phyloP scores from a whole-genome alignment of 2,329 filamentous ascomycete genomes.

The Lomentospora prolificans region DNA sequence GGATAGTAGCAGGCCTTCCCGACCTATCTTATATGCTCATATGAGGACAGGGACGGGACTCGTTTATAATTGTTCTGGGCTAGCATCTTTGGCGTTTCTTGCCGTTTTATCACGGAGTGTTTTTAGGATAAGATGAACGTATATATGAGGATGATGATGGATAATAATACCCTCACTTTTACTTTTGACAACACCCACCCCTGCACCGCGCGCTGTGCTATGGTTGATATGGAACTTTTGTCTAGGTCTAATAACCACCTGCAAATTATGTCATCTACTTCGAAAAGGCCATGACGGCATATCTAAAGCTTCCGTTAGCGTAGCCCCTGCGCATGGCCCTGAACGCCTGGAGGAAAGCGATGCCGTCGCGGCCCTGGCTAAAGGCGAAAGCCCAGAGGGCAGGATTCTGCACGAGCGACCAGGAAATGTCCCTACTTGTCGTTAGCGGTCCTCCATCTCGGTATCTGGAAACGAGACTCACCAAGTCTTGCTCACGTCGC shows the following conservation, averaged over 20 bases:
- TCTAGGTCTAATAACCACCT: not conserved
- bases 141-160: not conserved
- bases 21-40: slow-evolving; percentile 7
- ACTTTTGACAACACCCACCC: too few relatives aligned
- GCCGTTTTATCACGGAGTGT: not conserved
- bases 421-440: slow-evolving; percentile 47
- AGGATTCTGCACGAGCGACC: slow-evolving; percentile 48
- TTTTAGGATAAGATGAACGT: not conserved
- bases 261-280: slow-evolving; percentile 20
- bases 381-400: slow-evolving; percentile 52
- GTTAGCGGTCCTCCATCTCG: too few relatives aligned
- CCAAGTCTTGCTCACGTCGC: slow-evolving; percentile 50
- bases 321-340: slow-evolving; percentile 51
- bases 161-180: not conserved
- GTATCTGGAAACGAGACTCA: too few relatives aligned
- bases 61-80: not conserved
- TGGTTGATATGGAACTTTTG: too few relatives aligned
- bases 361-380: slow-evolving; percentile 48
- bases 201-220: too few relatives aligned
- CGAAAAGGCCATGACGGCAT: slow-evolving; percentile 47
- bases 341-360: slow-evolving; percentile 52
- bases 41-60: not conserved
- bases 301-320: slow-evolving; percentile 46
- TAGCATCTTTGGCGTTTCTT: not conserved
- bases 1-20: not conserved